Evolutionary conservation across 441 rosid species (phyloP), one percentile per base, ranked within the genome.

Genomic region (Breynia disticha): DNA sequence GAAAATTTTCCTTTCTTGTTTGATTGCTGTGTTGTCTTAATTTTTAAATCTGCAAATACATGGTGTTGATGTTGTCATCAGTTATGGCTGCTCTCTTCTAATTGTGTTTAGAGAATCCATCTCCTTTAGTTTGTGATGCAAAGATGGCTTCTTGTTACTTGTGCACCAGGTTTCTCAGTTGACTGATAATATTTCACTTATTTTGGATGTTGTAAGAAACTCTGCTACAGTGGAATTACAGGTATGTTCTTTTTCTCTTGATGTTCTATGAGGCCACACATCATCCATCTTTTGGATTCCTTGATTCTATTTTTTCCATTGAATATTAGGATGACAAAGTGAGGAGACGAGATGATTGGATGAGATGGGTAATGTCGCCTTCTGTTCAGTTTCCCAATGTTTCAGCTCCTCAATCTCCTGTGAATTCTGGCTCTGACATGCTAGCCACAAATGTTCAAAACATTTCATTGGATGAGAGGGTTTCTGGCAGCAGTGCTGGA

Each of bases 291-390:
- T 54, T 16, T 43, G 20, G 24, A 24, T 52, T 59, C 13, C 17
- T 14, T 58, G 22, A 24, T 38, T 50, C 22, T 48, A 19, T 57
- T 20, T 9, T 60, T 16, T 10, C 4, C 52, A 15, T 48, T 52
- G 52, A 54, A n/a, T n/a, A 54, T n/a, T 57, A 86, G 97, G 93
- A 84, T 39, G 93, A 89, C 51, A 63, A 67, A 53, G 68, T 86
- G 46, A 83, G 97, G 74, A 81, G 66, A 72, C 76, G 79, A 20
- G 48, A 64, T 19, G 81, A 77, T 18, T 83, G 97, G 97, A 59
- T 45, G 69, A 62, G 50, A 12, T 89, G 90, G 91, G 47, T 84
- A 52, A 62, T 84, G 71, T 83, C 80, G 12, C 56, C 73, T 49
- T 56, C 63, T 43, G 55, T 55, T 47, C 62, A 54, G 56, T 61